Base-by-base conservation (phyloP, 1,284 basidiomycete genomes). In the Phellinidium pouzarii region DNA sequence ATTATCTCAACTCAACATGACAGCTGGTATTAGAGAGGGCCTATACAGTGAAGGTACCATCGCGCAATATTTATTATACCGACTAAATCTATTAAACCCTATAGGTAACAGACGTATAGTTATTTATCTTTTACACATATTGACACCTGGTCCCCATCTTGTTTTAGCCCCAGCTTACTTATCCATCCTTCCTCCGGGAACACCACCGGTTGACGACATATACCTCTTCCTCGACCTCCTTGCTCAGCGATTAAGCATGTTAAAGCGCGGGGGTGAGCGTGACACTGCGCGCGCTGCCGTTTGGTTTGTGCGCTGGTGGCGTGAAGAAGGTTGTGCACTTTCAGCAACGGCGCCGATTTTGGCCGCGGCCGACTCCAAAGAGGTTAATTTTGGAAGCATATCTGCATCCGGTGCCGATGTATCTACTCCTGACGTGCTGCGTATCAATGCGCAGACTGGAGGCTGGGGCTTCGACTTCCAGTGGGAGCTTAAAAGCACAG, bases 1-100 rank as follows among this genome's bases (percentile, higher is more conserved):
- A 36, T 42, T 23, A 11, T 27, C 37, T n/a, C n/a, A n/a, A 34
- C 45, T 52, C 9, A 37, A 50, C 41, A 20, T 58, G 57, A 60
- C 62, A 92, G 94, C 91, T 59, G 95, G 94, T 20, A 94, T 98
- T 71, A 97, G 97, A 70, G 91, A 94, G 72, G 84, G 87, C 9
- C 69, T 97, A 52, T 95, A 96, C 64, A 91, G 94, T 66, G 73
- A 82, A 46, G 89, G 95, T 65, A 75, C 82, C 1, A 76, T 96
- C 36, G 87, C 88, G 23, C 81, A 90, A 57, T 98, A 97, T 70
- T 74, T 97, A 19, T 69, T 96, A n/a, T 94, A 88, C 69, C 78
- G 87, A 56, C 72, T 97, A 55, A 94, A 94, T 68, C 69, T 88
- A 44, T 71, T 92, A 50, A 78, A 89, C 67, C 81, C 83, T 19